phyloP scores from a whole-genome alignment of 148 eudicot genomes.

The Rhododendron vialii region DNA sequence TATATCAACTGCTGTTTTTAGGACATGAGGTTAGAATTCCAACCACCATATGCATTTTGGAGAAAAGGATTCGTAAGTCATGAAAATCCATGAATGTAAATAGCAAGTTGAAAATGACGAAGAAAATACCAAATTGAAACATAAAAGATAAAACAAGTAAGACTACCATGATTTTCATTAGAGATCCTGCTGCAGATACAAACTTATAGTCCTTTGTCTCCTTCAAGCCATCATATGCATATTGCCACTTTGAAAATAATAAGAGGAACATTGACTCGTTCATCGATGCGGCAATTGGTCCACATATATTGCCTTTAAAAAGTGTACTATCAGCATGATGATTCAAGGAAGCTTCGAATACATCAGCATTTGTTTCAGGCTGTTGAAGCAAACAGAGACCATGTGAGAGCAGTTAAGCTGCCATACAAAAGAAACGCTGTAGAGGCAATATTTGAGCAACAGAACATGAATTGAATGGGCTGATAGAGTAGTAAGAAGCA shows the following conservation, averaged over 20 bases:
- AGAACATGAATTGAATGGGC: neutral
- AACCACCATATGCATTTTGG: neutral
- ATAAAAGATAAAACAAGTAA: constrained; percentile 2
- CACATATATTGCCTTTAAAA: constrained; percentile 73
- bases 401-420: neutral
- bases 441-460: neutral
- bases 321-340: constrained; percentile 46
- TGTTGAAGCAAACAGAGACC: constrained; percentile 25
- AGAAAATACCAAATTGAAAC: neutral
- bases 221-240: constrained; percentile 84
- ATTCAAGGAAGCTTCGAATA: constrained; percentile 28
- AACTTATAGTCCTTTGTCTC: constrained; percentile 76
- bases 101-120: neutral
- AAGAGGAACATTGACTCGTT: constrained; percentile 83
- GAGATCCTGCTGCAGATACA: constrained; percentile 86
- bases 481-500: neutral
- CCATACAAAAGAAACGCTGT: neutral
- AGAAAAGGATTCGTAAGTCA: neutral
- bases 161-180: constrained; percentile 80
- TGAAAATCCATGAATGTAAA: neutral
- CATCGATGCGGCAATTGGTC: constrained; percentile 83
- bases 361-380: constrained; percentile 40
- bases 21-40: neutral
- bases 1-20: neutral
- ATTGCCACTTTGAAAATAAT: constrained; percentile 76